A percentile compares a stretch with the other conserved stretches of the same genome.
Evolutionary conservation across 768 basidiomycete species (phyloP).

Genomic region (Pleurotus djamor): DNA sequence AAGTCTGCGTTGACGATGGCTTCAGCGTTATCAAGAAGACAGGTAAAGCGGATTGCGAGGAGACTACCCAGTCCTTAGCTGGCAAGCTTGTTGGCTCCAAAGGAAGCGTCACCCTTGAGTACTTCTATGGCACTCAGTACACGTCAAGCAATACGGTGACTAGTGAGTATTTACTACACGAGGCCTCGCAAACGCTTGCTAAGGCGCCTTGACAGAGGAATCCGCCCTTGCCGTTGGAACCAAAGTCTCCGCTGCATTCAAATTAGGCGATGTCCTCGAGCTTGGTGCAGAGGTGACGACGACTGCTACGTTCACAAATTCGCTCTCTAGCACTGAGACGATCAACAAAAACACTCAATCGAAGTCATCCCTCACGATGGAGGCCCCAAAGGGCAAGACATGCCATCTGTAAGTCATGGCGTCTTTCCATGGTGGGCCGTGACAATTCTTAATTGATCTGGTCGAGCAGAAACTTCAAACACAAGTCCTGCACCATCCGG

Average conservation of each 20-base stretch:
- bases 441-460: background rate
- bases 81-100: background rate
- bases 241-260: background rate
- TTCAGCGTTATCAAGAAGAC: background rate
- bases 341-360: background rate
- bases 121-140: background rate
- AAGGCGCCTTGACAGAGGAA: background rate
- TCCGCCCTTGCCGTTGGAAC: background rate
- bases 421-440: background rate
- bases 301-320: background rate
- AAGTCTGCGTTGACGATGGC: background rate
- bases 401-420: conserved; percentile 1
- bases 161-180: background rate
- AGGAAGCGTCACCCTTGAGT: background rate
- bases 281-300: background rate
- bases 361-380: background rate
- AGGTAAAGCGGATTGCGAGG: background rate
- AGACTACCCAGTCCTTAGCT: background rate
- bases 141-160: background rate
- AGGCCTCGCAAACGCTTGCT: no score
- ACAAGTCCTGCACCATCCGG: conserved; percentile 1
- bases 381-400: background rate
- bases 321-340: background rate
- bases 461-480: background rate
- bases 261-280: background rate